Evolutionary conservation across 2,329 filamentous ascomycete genomes (phyloP).

Genomic region (Cryoendolithus antarcticus): DNA sequence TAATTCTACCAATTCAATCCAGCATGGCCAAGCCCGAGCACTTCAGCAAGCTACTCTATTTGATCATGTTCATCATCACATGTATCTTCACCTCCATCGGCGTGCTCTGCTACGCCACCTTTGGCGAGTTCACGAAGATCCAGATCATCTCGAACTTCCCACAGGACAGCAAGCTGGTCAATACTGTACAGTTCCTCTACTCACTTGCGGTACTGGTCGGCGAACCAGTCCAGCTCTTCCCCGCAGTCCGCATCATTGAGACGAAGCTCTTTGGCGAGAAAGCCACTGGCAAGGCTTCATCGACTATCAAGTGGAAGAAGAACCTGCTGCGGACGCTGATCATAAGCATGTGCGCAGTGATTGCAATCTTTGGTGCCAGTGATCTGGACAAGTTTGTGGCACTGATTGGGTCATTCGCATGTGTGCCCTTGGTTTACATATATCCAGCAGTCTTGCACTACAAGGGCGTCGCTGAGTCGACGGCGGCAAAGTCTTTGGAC

Average conservation of each 20-base stretch:
- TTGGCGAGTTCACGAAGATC: constrained; percentile 55
- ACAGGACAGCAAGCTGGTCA: constrained; percentile 58
- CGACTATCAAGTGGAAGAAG: constrained; percentile 63
- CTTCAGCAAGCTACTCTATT: constrained; percentile 52
- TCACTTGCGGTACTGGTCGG: constrained; percentile 61
- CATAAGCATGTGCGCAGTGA: constrained; percentile 45
- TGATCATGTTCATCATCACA: constrained; percentile 63
- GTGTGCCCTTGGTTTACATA: constrained; percentile 64
- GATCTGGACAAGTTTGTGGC: constrained; percentile 65
- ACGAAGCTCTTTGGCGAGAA: constrained; percentile 53
- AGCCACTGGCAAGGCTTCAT: constrained; percentile 51
- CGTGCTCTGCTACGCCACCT: constrained; percentile 61
- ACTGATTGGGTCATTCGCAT: constrained; percentile 60
- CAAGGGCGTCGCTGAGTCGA: constrained; percentile 50
- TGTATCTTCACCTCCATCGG: constrained; percentile 61
- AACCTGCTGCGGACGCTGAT: constrained; percentile 50
- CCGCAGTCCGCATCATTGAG: constrained; percentile 60
- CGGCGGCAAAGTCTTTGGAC: constrained; percentile 46
- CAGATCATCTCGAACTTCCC: constrained; percentile 69
- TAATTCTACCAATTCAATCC: constrained; percentile 64
- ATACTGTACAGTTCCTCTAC: constrained; percentile 64
- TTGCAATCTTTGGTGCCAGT: constrained; percentile 52
- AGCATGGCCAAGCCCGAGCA: constrained; percentile 60
- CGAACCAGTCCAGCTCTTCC: constrained; percentile 63
- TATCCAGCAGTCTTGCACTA: constrained; percentile 63